phyloP scores from a whole-genome alignment of 768 basidiomycete species.

The Kwoniella dendrophila region DNA sequence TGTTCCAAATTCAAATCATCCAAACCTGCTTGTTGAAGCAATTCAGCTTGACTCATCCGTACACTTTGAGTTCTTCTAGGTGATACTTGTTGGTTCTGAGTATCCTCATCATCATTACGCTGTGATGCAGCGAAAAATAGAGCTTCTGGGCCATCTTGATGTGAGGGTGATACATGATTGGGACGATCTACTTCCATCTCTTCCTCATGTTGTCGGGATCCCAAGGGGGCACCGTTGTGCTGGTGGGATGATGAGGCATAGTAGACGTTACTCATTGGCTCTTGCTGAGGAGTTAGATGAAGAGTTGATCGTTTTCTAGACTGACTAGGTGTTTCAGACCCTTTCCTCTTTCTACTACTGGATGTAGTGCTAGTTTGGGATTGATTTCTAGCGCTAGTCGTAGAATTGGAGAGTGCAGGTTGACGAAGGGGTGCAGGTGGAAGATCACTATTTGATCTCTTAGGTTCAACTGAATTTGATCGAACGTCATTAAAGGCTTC shows the following conservation, averaged over 20 bases:
- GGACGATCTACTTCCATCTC: not conserved
- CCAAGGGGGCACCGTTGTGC: not conserved
- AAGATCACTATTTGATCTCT: conserved; percentile 11
- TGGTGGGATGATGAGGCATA: conserved; percentile 1
- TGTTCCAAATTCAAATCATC: conserved; percentile 28
- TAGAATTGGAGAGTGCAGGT: not conserved
- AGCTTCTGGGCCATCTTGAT: not conserved
- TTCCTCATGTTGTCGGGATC: not conserved
- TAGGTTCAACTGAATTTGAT: conserved; percentile 12
- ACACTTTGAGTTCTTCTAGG: conserved; percentile 6
- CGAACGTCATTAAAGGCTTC: conserved; percentile 40
- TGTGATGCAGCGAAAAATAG: conserved; percentile 17
- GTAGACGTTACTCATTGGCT: conserved; percentile 1
- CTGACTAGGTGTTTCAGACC: conserved; percentile 9
- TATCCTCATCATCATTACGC: conserved; percentile 3
- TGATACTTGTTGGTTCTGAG: not conserved
- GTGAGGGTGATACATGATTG: not conserved
- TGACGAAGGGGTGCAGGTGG: not conserved
- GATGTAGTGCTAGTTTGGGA: not conserved
- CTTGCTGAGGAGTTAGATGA: conserved; percentile 7
- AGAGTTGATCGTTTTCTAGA: conserved; percentile 17
- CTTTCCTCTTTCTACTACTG: conserved; percentile 8
- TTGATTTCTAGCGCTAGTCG: not conserved
- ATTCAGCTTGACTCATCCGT: conserved; percentile 29
- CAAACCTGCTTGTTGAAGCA: conserved; percentile 24